Base-by-base conservation (phyloP, 768 basidiomycete genomes). In the Pholiota molesta region DNA sequence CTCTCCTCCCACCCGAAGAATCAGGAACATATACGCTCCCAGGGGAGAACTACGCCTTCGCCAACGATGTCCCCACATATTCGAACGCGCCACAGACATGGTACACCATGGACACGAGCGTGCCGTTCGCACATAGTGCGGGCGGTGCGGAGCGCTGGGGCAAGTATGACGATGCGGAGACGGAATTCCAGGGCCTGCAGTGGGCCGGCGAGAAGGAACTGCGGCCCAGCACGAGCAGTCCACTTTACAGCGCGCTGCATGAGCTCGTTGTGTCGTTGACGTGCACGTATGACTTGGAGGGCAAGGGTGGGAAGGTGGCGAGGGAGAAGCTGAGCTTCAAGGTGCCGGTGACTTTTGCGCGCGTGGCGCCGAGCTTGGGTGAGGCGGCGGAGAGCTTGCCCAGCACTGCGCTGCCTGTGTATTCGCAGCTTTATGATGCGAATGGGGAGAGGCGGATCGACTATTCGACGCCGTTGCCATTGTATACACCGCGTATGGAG, bases 391-490 rank as follows among this genome's bases (percentile, higher is more conserved):
- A 21, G 35, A 44, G 8, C 42, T 19, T 33, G 33, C 19, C 45
- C 55, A 26, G 39, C 39, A 57, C 75, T 35, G 72, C 65, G 28
- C 83, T 92, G 19, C 93, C 92, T 1, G 82, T 87, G 3, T 94
- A 94, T 69, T 91, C 90, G 5, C 90, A 92, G 65, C 78, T 94
- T 19, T 94, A 88, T 75, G 76, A 93, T 68, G 68, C 78, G 17
- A 90, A 91, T 66, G 92, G 93, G 17, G 88, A 92, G 56, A 81
- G 81, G 58, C 90, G 86, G 75, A 78, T 90, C 53, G 91, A 93
- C 68, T 80, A 83, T 62, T 84, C 82, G 33, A 64, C 70, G n/a
- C 88, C 86, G 14, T 74, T 91, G 45, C 92, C 91, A 0, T 76
- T 83, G 23, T 91, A 91, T 69, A 83, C 83, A 16, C 87, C 84